Percentiles rank a stretch among this genome's conserved stretches.
Conservation (phyloP, 2,329 filamentous ascomycete species). For the Hymenoscyphus albidus region DNA sequence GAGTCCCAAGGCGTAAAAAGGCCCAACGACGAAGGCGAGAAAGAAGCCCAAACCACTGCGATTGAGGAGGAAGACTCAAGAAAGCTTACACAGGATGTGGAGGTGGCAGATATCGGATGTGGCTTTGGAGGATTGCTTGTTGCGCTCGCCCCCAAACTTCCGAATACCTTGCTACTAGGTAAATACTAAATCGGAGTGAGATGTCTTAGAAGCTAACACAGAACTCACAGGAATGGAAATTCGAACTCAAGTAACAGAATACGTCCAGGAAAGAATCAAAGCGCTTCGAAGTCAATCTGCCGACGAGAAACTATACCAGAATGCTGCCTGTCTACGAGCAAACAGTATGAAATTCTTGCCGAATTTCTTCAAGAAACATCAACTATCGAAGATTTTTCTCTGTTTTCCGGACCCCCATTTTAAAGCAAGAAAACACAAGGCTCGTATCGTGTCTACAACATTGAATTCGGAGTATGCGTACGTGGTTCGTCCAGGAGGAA, state of each 20-base stretch:
- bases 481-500: conserved; percentile 74
- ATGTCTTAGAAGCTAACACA: conserved; percentile 13
- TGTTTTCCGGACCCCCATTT: conserved; percentile 99
- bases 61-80: neutral
- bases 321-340: conserved; percentile 81
- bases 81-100: conserved; percentile 58
- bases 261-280: conserved; percentile 80
- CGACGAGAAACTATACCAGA: conserved; percentile 63
- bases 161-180: conserved; percentile 80
- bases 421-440: conserved; percentile 96
- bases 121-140: conserved; percentile 91
- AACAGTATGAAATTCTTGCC: conserved; percentile 99
- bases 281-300: conserved; percentile 69
- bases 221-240: conserved; percentile 74
- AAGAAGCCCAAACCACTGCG: neutral
- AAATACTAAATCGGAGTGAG: conserved; percentile 32
- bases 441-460: conserved; percentile 83
- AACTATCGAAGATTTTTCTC: conserved; percentile 89
- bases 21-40: neutral
- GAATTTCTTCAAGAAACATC: conserved; percentile 82
- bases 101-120: conserved; percentile 95
- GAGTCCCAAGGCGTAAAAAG: conserved; percentile 15
- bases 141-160: conserved; percentile 75
- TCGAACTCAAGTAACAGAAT: conserved; percentile 82
- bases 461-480: conserved; percentile 93